phyloP scores from a whole-genome alignment of 495 filamentous ascomycete genomes.

The Entonaema liquescens region DNA sequence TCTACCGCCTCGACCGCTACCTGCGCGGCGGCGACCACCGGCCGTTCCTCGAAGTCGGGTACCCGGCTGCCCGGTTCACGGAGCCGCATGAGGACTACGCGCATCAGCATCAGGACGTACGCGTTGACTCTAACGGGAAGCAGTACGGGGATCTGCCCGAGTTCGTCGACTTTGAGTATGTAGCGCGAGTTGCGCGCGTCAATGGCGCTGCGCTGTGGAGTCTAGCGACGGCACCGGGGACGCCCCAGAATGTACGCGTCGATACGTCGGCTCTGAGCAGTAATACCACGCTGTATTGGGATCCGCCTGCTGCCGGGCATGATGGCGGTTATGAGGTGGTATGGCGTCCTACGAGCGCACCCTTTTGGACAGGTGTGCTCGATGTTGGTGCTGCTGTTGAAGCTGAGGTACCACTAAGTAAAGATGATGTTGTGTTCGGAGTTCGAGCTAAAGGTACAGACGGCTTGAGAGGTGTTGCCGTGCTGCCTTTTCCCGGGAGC shows the following conservation, averaged over 20 bases:
- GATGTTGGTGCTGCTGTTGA: constrained; percentile 49
- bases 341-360: constrained; percentile 57
- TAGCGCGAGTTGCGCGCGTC: constrained; percentile 59
- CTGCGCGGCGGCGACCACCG: constrained; percentile 63
- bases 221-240: constrained; percentile 57
- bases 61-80: constrained; percentile 61
- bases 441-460: constrained; percentile 56
- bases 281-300: constrained; percentile 57
- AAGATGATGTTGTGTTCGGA: constrained; percentile 64
- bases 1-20: constrained; percentile 63
- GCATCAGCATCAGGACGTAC: constrained; percentile 64
- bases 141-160: constrained; percentile 62
- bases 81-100: constrained; percentile 62
- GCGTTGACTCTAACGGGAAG: constrained; percentile 52
- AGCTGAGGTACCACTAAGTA: constrained; percentile 55
- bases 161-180: constrained; percentile 63
- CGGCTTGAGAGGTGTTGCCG: constrained; percentile 48
- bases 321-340: constrained; percentile 58
- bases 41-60: constrained; percentile 60
- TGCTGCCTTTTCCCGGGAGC: constrained; percentile 41
- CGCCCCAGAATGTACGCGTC: constrained; percentile 56
- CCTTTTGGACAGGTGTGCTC: constrained; percentile 56
- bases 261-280: constrained; percentile 54
- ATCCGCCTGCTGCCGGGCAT: constrained; percentile 28
- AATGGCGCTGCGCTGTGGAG: constrained; percentile 61